Base-by-base conservation (phyloP, 495 filamentous ascomycete species). In the Trypethelium eluteriae region DNA sequence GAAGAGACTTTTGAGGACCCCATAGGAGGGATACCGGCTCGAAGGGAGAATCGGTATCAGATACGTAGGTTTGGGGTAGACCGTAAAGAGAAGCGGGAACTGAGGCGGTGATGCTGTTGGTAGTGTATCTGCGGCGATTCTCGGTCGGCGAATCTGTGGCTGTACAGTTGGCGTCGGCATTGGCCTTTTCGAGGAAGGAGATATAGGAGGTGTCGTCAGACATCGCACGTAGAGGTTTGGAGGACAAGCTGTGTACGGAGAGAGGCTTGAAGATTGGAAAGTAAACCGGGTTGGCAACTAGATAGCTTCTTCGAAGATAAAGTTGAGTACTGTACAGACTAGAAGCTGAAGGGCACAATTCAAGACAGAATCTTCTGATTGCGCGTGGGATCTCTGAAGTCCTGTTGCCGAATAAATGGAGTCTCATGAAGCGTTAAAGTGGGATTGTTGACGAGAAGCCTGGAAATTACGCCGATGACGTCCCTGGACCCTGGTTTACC, bases 41-140 rank as follows among this genome's bases (percentile, higher is more conserved):
- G 75, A 93, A 96, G 44, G 88, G 88, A 78, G 93, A 89, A 76
- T 96, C 92, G 5, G 89, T 83, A 66, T 96, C 92, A 64, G 88
- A 92, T 3, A 83, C 74, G 75, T 93, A 95, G 71, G 85, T 88
- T 59, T 77, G 81, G 65, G 89, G 84, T 38, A 85, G 78, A 2
- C 79, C 77, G 68, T 79, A 73, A 67, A 95, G 76, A 25, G 77
- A 75, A 25, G 75, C 71, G 0, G 91, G 91, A 57, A 93, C 78
- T 14, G 85, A 76, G 41, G 83, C 82, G 59, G 78, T 76, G 46
- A 81, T 75, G 36, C 75, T 71, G 68, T 79, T 75, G 2, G 74
- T 75, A 38, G 70, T 65, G 12, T 41, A 39, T 36, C 72, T 74
- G 12, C 1, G 72, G 50, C 14, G 71, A 63, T 16, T 72, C 64